Conservation (phyloP, 176 grass and related monocot species). For the Ensete glaucum region DNA sequence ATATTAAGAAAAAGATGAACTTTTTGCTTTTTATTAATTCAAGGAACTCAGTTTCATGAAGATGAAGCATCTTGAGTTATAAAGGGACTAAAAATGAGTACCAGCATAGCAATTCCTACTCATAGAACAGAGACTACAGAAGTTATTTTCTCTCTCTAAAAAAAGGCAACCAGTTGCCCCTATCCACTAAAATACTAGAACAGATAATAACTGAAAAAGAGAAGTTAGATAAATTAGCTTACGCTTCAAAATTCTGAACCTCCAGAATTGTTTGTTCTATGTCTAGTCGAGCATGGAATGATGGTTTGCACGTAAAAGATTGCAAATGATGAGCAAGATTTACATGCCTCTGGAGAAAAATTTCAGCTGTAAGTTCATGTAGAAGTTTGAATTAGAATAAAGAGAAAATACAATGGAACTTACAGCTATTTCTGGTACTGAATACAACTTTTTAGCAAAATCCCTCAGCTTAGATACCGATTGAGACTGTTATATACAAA, state of each 20-base stretch:
- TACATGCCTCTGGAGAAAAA: slow-evolving; percentile 62
- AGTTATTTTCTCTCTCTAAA: no score
- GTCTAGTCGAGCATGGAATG: slow-evolving; percentile 77
- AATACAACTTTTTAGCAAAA: slow-evolving; percentile 93
- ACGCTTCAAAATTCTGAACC: slow-evolving; percentile 83
- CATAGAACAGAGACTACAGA: no score
- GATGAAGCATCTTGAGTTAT: background rate
- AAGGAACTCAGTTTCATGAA: background rate
- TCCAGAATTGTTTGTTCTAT: slow-evolving; percentile 91
- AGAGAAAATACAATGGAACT: slow-evolving; percentile 15
- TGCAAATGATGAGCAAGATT: slow-evolving; percentile 96
- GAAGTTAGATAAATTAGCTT: slow-evolving; percentile 26
- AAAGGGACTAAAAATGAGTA: background rate
- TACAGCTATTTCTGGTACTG: slow-evolving; percentile 89
- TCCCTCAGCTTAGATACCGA: slow-evolving; percentile 95
- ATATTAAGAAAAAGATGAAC: background rate
- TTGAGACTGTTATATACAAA: slow-evolving; percentile 47
- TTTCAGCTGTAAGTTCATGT: slow-evolving; percentile 20
- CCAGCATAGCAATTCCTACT: background rate
- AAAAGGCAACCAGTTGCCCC: no score
- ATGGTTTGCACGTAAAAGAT: slow-evolving; percentile 86
- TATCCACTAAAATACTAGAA: background rate
- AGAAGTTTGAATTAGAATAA: slow-evolving; percentile 15
- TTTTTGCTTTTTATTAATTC: background rate
- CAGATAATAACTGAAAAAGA: background rate